A percentile compares a stretch with the other conserved stretches of the same genome.
These are phyloP conservation scores for Cladophialophora exuberans DNA, from an alignment of 2,329 filamentous ascomycete species.

Conservation along the genomic window DNA sequence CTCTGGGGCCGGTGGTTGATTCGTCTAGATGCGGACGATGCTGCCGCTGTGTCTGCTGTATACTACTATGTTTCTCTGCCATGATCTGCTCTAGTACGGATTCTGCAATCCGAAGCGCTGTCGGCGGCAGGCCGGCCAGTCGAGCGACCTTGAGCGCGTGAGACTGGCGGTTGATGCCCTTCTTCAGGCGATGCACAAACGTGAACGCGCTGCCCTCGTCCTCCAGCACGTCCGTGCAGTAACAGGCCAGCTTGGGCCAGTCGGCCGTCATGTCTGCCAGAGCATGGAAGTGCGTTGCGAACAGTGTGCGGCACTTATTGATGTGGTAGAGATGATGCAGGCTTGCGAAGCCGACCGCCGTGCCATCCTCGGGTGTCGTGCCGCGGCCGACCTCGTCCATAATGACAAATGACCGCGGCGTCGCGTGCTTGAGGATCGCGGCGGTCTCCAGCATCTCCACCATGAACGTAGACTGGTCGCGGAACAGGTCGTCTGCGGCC, in stretches of 20 bases:
- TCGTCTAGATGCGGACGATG: no score
- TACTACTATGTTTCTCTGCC: slow-evolving; percentile 10
- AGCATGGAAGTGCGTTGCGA: slow-evolving; percentile 92
- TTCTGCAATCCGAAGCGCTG: slow-evolving; percentile 69
- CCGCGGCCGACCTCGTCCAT: slow-evolving; percentile 98
- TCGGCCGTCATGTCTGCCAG: slow-evolving; percentile 74
- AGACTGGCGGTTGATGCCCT: slow-evolving; percentile 81
- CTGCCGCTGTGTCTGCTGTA: no score
- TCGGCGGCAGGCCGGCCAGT: slow-evolving; percentile 78
- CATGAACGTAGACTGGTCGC: slow-evolving; percentile 98
- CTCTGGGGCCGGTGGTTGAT: background rate
- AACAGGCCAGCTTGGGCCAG: slow-evolving; percentile 66
- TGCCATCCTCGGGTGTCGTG: slow-evolving; percentile 89
- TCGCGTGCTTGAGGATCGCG: slow-evolving; percentile 83
- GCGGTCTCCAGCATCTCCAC: slow-evolving; percentile 98
- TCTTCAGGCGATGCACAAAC: slow-evolving; percentile 80
- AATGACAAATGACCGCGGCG: slow-evolving; percentile 83
- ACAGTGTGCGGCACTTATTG: slow-evolving; percentile 79
- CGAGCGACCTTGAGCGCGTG: slow-evolving; percentile 95
- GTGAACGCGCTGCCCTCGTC: slow-evolving; percentile 71
- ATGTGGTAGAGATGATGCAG: slow-evolving; percentile 79
- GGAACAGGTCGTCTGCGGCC: slow-evolving; percentile 92
- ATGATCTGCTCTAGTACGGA: slow-evolving; percentile 21
- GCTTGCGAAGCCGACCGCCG: slow-evolving; percentile 86
- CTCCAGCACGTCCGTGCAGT: slow-evolving; percentile 89